Evolutionary conservation across 345 rosid species (phyloP), one percentile per base, ranked within the genome.

Genomic region (Barbarea vulgaris): DNA sequence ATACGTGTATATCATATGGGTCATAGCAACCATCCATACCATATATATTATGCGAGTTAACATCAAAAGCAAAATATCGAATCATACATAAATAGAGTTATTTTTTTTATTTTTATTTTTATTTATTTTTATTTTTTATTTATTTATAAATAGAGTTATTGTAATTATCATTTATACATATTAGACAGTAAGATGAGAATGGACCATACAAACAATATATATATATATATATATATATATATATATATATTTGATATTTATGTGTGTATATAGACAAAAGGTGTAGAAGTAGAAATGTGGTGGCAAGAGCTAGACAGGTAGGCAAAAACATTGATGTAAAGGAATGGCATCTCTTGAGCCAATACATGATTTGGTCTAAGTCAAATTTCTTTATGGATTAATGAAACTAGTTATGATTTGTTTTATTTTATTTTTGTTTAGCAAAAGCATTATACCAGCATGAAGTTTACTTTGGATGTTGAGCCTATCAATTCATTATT

Each of bases 271-370:
- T 63, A 70, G 56, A 55, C 53, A 77, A 77, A 77, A 55, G 52
- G 27, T 55, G 66, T 77, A 54, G 59, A 47, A 63, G 60, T 62
- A 62, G 67, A 70, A 63, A 77, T 70, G 80, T 63, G 80, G 80
- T 70, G 80, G 66, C 80, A 77, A 70, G 60, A 77, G 54, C 52
- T 63, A 76, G 67, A 70, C 80, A 70, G 80, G 66, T 70, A 55
- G 75, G 66, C 71, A 77, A 34, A 69, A 46, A 54, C 54, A 64
- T 70, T 70, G 72, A 55, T 77, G 71, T 27, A 64, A 77, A 71
- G 64, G 66, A 64, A 70, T 64, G 54, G 36, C 80, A 64, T 77
- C 60, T 70, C 72, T 77, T 55, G 71, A 77, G 61, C 72, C 46
- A 55, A 63, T 70, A 55, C 76, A 70, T 70, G 72, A 77, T 70